Evolutionary conservation across 2,329 filamentous ascomycete species (phyloP).

Genomic region (Cladophialophora carrionii): DNA sequence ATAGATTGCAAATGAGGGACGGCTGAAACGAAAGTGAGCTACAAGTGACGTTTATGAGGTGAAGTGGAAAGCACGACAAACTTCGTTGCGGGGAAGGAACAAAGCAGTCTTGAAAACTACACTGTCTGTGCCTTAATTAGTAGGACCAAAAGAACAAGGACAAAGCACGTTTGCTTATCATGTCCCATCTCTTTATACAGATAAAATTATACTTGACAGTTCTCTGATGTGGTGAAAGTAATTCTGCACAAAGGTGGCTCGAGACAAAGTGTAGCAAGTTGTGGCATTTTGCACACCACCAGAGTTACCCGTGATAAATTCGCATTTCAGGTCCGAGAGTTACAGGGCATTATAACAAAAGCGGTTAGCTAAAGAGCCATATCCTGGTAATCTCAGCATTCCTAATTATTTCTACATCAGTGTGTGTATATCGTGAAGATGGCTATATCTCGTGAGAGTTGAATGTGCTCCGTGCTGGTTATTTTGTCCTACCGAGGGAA

Average conservation of each 20-base stretch:
- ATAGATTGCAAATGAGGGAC: background rate
- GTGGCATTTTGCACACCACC: background rate
- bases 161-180: background rate
- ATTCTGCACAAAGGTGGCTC: background rate
- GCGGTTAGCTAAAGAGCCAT: background rate
- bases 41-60: background rate
- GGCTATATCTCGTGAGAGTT: background rate
- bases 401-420: background rate
- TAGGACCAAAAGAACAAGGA: background rate
- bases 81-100: conserved; percentile 1
- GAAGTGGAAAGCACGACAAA: background rate
- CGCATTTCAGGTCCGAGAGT: background rate
- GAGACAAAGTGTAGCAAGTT: background rate
- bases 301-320: background rate
- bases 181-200: background rate
- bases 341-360: background rate
- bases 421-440: background rate
- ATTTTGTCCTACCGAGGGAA: background rate
- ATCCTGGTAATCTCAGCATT: background rate
- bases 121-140: no score
- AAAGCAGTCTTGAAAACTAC: conserved; percentile 1
- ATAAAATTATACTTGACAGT: background rate
- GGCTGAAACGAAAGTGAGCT: background rate
- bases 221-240: background rate
- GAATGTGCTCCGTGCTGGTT: background rate